Evolutionary conservation across 805 yeast genomes (phyloP).

Genomic region (Myxozyma sirexii): DNA sequence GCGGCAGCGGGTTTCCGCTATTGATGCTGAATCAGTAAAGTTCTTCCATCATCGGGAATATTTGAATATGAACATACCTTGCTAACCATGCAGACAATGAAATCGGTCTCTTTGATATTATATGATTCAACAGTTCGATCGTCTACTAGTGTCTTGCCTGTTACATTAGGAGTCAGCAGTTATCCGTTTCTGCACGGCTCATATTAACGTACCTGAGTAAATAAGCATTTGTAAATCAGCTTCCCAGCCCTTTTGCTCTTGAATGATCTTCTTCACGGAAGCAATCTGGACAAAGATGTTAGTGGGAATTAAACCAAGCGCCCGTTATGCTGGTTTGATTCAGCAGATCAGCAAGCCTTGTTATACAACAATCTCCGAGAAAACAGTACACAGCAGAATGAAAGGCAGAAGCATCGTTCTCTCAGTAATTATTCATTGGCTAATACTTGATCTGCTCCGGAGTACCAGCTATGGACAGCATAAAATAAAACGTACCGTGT

Average conservation of each 20-base stretch:
- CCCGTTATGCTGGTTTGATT: neutral
- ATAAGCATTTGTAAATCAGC: conserved; percentile 81
- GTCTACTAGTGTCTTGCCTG: conserved; percentile 81
- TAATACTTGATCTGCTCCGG: no score
- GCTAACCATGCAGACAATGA: conserved; percentile 88
- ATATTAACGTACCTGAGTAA: conserved; percentile 62
- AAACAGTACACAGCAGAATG: no score
- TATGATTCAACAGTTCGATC: conserved; percentile 70
- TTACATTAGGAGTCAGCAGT: neutral
- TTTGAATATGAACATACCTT: conserved; percentile 40
- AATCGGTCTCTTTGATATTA: conserved; percentile 78
- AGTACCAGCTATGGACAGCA: no score
- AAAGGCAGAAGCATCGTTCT: no score
- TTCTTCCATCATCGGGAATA: neutral
- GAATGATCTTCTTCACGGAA: conserved; percentile 73
- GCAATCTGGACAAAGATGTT: conserved; percentile 47
- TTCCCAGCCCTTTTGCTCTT: conserved; percentile 67
- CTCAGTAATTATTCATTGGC: no score
- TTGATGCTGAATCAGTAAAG: neutral
- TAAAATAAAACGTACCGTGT: conserved; percentile 69
- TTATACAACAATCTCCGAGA: no score
- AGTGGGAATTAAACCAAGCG: neutral
- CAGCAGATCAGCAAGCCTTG: neutral
- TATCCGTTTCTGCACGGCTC: no score
- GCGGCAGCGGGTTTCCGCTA: conserved; percentile 31